Evolutionary conservation across 345 rosid genomes (phyloP).

Genomic region (Sisymbrium irio): DNA sequence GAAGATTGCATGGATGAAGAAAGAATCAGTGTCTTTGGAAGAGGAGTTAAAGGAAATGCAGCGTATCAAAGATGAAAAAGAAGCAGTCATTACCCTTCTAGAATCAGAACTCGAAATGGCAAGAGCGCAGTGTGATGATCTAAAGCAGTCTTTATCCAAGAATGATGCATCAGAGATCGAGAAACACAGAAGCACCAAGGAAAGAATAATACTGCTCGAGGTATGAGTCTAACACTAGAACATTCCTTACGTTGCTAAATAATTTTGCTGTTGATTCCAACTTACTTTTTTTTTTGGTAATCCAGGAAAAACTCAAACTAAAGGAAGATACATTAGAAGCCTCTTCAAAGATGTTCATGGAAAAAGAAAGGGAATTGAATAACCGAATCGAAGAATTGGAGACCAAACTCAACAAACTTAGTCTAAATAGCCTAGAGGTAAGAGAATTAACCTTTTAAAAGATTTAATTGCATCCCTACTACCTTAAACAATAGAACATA

Average conservation of each 20-base stretch:
- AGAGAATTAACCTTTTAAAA: neutral
- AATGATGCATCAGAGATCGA: slow-evolving; percentile 68
- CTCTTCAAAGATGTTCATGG: slow-evolving; percentile 48
- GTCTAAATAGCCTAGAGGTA: slow-evolving; percentile 45
- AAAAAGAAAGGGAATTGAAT: slow-evolving; percentile 57
- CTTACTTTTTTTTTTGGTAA: neutral
- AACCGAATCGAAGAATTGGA: slow-evolving; percentile 58
- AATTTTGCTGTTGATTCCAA: neutral
- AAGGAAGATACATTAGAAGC: slow-evolving; percentile 64
- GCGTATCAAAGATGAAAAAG: slow-evolving; percentile 52
- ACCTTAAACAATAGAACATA: neutral
- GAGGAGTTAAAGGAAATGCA: slow-evolving; percentile 39
- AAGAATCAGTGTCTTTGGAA: slow-evolving; percentile 46
- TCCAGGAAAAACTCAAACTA: slow-evolving; percentile 60
- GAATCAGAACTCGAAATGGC: slow-evolving; percentile 50
- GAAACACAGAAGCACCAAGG: slow-evolving; percentile 46
- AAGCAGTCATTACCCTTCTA: slow-evolving; percentile 38
- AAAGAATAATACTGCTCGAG: slow-evolving; percentile 61
- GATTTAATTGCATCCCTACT: neutral
- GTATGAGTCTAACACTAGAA: slow-evolving; percentile 34
- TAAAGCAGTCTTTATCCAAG: slow-evolving; percentile 45
- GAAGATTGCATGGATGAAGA: slow-evolving; percentile 37
- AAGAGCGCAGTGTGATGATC: slow-evolving; percentile 43
- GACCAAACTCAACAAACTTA: slow-evolving; percentile 48
- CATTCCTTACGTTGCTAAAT: neutral